Evolutionary conservation across 257 asterid genomes (phyloP).

Genomic region (Solanum tacnaense): DNA sequence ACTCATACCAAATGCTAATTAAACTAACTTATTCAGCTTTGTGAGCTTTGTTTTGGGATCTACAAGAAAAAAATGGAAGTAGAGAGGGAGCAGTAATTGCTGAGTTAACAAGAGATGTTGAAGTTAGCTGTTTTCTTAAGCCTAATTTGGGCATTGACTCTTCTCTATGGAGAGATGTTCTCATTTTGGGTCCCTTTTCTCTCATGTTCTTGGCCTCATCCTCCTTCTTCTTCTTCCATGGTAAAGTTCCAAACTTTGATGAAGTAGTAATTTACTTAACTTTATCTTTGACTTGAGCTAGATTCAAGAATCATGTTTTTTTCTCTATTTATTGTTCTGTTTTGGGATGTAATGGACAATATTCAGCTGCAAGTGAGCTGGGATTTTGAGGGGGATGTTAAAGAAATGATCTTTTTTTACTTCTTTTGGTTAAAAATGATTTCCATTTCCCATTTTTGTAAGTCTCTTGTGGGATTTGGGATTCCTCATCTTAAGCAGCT

Average conservation of each 20-base stretch:
- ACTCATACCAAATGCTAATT: not conserved
- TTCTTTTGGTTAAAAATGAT: not conserved
- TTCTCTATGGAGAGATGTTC: slow-evolving; percentile 89
- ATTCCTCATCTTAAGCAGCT: not conserved
- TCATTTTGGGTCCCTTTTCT: slow-evolving; percentile 64
- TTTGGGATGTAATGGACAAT: not conserved
- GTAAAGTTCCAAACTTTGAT: not conserved
- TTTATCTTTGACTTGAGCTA: not conserved
- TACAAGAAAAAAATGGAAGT: not conserved
- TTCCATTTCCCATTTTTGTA: not conserved
- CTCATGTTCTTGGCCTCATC: slow-evolving; percentile 86
- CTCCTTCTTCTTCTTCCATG: slow-evolving; percentile 13
- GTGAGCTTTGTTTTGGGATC: not conserved
- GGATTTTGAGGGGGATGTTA: not conserved
- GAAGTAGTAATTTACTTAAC: not conserved
- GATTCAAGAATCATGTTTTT: not conserved
- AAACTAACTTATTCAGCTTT: not conserved
- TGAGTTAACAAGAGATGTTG: slow-evolving; percentile 17
- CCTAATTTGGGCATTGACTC: slow-evolving; percentile 59
- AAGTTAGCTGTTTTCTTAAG: slow-evolving; percentile 44
- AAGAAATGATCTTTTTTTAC: not conserved
- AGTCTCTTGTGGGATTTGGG: not conserved
- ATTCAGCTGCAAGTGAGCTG: not conserved
- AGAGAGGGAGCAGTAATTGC: not conserved
- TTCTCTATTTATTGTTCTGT: not conserved